Base-by-base conservation (phyloP, 2,329 filamentous ascomycete species). In the Exophiala oligosperma region DNA sequence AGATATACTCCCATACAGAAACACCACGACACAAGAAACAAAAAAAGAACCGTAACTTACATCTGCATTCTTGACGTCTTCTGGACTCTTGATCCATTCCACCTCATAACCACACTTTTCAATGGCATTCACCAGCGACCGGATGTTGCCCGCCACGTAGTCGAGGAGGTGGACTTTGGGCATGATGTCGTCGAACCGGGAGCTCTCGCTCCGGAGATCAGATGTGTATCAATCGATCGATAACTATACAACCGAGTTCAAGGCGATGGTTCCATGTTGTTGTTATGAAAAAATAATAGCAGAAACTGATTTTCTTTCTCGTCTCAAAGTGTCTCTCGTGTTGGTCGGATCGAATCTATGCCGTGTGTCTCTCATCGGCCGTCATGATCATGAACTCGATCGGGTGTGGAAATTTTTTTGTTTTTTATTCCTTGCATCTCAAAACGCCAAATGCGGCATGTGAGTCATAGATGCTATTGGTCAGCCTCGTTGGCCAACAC, bases 141-240 rank as follows among this genome's bases (percentile, higher is more conserved):
- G 89, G 68, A 99, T 87, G 75, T 99, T 99, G 71, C 94, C 94
- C 61, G 94, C 93, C 66, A 97, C 93, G 73, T 97, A 97, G 78
- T 97, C 85, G 53, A 88, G 79, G 38, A 81, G 69, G 66, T 81
- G 76, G 54, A 80, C 78, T 28, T 73, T 78, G 38, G 78, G 75
- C 77, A 79, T 80, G 9, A 0, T 29, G 46, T 35, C 7, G 46
- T 35, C 7, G 32, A 11, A 35, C 32, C 2, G 7, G 9, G 32
- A 11, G 7, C 11, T 35, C 38, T 41, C 21, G 7, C n/a, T 35
- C 32, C 7, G 4, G 32, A 35, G 4, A 29, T 35, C 7, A 11
- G 11, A 11, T 9, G 6, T 9, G 4, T 9, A 9, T 9, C 9
- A 17, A 17, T 35, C 32, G 32, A 35, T 11, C 32, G 32, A 46